phyloP scores from a whole-genome alignment of 306 rosid species.

The Prunus salicina region DNA sequence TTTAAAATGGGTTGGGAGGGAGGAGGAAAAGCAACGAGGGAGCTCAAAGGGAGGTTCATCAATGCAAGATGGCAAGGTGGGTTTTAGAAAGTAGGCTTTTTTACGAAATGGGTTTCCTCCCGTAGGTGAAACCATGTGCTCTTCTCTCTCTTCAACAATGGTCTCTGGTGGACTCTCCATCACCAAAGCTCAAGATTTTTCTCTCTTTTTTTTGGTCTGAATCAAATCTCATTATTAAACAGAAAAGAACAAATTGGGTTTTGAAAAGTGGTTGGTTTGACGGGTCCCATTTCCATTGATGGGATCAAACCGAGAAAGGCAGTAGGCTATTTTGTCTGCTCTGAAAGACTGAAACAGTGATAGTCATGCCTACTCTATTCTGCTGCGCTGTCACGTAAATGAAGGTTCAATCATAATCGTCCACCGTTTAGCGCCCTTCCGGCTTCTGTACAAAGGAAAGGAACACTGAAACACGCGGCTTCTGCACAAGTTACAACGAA shows the following conservation, averaged over 20 bases:
- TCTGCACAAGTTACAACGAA: too few relatives aligned
- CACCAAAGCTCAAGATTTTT: neutral
- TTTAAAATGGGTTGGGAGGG: neutral
- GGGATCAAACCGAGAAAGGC: too few relatives aligned
- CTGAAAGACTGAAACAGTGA: too few relatives aligned
- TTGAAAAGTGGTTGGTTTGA: neutral
- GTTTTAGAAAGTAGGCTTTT: constrained; percentile 35
- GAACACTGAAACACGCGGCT: too few relatives aligned
- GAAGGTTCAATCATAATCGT: neutral
- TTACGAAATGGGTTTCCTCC: constrained; percentile 37
- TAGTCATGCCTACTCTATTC: too few relatives aligned
- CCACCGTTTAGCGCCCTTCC: neutral
- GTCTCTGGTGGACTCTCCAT: constrained; percentile 9
- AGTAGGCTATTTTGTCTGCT: too few relatives aligned
- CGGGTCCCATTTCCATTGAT: too few relatives aligned
- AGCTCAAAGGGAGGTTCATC: constrained; percentile 2
- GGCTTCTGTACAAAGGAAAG: too few relatives aligned
- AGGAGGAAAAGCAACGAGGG: neutral
- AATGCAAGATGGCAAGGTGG: constrained; percentile 1
- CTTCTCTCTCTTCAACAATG: constrained; percentile 34
- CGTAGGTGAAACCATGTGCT: constrained; percentile 47
- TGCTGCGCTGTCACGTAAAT: too few relatives aligned
- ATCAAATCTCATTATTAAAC: neutral
- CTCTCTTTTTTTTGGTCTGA: neutral
- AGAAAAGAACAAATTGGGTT: neutral